Base-by-base conservation (phyloP, 129 eudicot species). In the Heracleum sosnowskyi region DNA sequence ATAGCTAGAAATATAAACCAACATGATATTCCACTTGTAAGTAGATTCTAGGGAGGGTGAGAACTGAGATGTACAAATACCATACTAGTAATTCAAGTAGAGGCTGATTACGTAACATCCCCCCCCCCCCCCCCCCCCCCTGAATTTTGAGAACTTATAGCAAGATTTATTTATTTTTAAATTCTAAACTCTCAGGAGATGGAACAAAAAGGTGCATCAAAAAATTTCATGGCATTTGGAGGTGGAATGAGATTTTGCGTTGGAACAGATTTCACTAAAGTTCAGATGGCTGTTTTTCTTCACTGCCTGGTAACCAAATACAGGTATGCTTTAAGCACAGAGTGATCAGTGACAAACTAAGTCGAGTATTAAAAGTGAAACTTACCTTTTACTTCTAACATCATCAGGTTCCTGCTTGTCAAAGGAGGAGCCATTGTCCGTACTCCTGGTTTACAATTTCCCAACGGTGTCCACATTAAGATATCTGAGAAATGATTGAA, bases 211-310 rank as follows among this genome's bases (percentile, higher is more conserved):
- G 91, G 96, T 39, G 96, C 92, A 68, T 86, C 97, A 11, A 91
- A 86, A 86, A 84, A 94, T 78, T 94, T 94, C 85, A 94, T 94
- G 96, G 98, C 97, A 31, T 94, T 94, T 78, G 98, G 97, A 47
- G 98, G 98, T 37, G 98, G 98, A 20, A 91, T 94, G 98, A 91
- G 97, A 82, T 94, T 91, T 83, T 91, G 97, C 73, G 96, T 94
- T 51, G 98, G 98, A 82, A 91, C 98, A 39, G 97, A 94, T 71
- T 94, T 94, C 81, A 88, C 97, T 22, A 90, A 86, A 85, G 86
- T 91, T 78, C 98, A 94, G 76, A 91, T 94, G 97, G 97, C 97
- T 7, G 89, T 90, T 64, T 94, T 91, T 81, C 96, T 94, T 64
- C 98, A 94, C 63, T 84, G 90, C 76, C 73, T 94, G 79, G 93